These are phyloP conservation scores for Clarireedia sp. DNA, from an alignment of 2,329 filamentous ascomycete genomes.

Conservation along the genomic window DNA sequence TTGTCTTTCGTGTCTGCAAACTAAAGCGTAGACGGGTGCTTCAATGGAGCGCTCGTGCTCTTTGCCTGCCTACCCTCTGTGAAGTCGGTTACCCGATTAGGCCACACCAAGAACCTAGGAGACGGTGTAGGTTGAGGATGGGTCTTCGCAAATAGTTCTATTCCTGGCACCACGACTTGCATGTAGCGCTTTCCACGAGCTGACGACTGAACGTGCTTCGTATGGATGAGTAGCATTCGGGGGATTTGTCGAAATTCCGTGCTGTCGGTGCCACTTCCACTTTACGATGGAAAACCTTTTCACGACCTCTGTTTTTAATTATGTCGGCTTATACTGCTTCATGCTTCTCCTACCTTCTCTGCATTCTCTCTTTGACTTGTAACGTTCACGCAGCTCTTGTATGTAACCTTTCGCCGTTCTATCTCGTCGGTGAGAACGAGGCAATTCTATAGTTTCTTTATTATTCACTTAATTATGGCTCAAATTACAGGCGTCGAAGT, in stretches of 20 bases:
- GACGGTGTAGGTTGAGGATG: background rate
- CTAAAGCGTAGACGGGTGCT: background rate
- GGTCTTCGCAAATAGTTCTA: conserved; percentile 3
- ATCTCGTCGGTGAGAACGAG: background rate
- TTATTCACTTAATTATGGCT: conserved; percentile 16
- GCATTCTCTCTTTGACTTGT: conserved; percentile 6
- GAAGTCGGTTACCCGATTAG: background rate
- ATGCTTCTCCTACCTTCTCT: background rate
- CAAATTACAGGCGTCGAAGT: conserved; percentile 21
- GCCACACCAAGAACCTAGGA: background rate
- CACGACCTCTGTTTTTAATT: conserved; percentile 1
- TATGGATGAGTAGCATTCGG: background rate
- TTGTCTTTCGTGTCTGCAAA: background rate
- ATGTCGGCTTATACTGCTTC: conserved; percentile 6
- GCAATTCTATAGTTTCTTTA: background rate
- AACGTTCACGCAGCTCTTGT: conserved; percentile 4
- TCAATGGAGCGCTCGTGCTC: background rate
- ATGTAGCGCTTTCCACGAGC: background rate
- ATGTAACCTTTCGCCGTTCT: conserved; percentile 1
- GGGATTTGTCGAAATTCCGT: background rate
- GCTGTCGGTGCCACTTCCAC: background rate
- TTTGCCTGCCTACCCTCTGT: background rate
- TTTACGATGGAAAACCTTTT: background rate
- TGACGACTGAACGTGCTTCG: background rate
- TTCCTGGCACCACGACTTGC: conserved; percentile 3